Evolutionary conservation across 2,329 filamentous ascomycete species (phyloP).

Genomic region (Neofusicoccum cordaticola): DNA sequence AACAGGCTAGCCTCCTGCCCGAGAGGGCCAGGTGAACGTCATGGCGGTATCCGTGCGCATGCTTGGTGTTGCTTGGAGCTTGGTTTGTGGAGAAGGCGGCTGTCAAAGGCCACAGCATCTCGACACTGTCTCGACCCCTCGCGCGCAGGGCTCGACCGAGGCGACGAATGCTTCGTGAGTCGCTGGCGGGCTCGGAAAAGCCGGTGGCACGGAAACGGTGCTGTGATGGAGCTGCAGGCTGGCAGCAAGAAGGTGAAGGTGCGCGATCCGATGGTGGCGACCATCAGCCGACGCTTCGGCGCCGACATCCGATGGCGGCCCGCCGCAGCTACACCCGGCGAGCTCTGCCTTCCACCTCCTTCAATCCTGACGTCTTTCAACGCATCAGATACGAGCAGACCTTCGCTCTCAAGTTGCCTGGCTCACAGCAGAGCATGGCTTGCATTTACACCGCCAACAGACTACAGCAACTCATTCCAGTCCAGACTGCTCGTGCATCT

Average conservation of each 20-base stretch:
- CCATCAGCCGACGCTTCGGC: background rate
- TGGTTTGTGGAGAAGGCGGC: background rate
- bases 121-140: background rate
- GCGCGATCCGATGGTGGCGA: background rate
- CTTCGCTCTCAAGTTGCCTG: too few relatives aligned
- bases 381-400: too few relatives aligned
- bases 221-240: background rate
- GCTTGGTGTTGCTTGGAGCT: slow-evolving; percentile 1
- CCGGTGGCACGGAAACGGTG: background rate
- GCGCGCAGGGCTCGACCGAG: background rate
- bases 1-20: background rate
- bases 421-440: too few relatives aligned
- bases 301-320: background rate
- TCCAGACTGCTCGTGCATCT: too few relatives aligned
- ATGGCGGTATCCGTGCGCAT: background rate
- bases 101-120: background rate
- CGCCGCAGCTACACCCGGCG: background rate
- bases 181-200: background rate
- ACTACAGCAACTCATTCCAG: too few relatives aligned
- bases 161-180: background rate
- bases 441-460: too few relatives aligned
- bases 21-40: background rate
- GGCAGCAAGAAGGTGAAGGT: background rate
- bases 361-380: background rate
- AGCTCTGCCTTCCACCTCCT: background rate